Evolutionary conservation across 108 stramenopile genomes (phyloP).

Genomic region (Heterococcus sp.): DNA sequence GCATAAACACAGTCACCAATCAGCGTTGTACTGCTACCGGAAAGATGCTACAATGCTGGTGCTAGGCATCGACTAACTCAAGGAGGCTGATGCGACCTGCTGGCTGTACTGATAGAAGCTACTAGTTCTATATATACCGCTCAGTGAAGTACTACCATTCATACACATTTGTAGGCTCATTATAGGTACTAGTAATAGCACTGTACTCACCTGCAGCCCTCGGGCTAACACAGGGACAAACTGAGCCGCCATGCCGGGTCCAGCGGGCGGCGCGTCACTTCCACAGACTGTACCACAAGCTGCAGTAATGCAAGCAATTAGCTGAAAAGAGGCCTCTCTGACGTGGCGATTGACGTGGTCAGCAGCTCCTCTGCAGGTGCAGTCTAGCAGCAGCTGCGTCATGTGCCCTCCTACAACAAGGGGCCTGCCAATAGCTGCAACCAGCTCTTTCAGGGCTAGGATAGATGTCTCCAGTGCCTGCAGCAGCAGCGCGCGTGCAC

Average conservation of each 20-base stretch:
- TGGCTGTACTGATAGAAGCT: too few species aligned
- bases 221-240: background rate
- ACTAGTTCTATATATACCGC: too few species aligned
- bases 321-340: slow-evolving; percentile 81
- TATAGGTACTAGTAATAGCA: too few species aligned
- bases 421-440: slow-evolving; percentile 62
- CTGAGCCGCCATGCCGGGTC: slow-evolving; percentile 2
- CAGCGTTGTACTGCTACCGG: too few species aligned
- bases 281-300: background rate
- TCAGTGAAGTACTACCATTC: too few species aligned
- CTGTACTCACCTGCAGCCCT: background rate
- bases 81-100: too few species aligned
- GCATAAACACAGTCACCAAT: too few species aligned
- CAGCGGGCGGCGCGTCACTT: background rate
- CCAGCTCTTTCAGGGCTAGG: slow-evolving; percentile 76
- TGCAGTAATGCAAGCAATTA: slow-evolving; percentile 59
- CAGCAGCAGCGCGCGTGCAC: too few species aligned
- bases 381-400: slow-evolving; percentile 19
- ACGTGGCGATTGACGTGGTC: slow-evolving; percentile 89
- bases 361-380: slow-evolving; percentile 9
- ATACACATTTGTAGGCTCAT: too few species aligned
- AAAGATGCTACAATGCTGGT: too few species aligned
- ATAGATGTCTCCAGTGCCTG: slow-evolving; percentile 84
- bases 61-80: too few species aligned
- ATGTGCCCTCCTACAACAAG: slow-evolving; percentile 51